phyloP scores from a whole-genome alignment of 2,329 filamentous ascomycete genomes.

The Didymella exigua region DNA sequence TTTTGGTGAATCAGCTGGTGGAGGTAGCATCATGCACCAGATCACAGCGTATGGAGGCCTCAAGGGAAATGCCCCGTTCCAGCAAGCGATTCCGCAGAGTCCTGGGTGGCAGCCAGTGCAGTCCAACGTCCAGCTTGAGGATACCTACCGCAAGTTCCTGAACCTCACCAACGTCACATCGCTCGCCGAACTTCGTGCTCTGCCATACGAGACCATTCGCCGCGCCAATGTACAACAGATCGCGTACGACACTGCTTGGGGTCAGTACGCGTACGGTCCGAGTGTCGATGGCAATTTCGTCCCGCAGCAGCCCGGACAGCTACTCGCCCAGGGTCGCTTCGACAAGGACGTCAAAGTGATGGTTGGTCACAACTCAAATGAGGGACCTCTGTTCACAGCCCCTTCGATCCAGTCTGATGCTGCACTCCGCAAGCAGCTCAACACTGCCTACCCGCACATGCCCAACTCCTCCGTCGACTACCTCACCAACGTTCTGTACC shows the following conservation, averaged over 20 bases:
- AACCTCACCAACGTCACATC: slow-evolving; percentile 41
- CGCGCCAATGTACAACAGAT: slow-evolving; percentile 45
- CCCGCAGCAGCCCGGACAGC: slow-evolving; percentile 39
- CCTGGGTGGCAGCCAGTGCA: slow-evolving; percentile 47
- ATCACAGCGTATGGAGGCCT: slow-evolving; percentile 49
- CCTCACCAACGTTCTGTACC: slow-evolving; percentile 56
- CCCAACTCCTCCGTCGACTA: slow-evolving; percentile 46
- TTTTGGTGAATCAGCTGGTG: slow-evolving; percentile 48
- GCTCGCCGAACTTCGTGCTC: slow-evolving; percentile 41
- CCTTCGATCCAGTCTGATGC: slow-evolving; percentile 44
- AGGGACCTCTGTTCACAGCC: slow-evolving; percentile 54
- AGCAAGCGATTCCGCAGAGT: slow-evolving; percentile 47
- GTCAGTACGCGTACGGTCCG: slow-evolving; percentile 42
- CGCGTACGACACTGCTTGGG: slow-evolving; percentile 40
- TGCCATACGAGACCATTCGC: slow-evolving; percentile 41
- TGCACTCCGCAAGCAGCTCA: slow-evolving; percentile 35
- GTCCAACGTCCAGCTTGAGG: slow-evolving; percentile 38
- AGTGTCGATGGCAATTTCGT: slow-evolving; percentile 44
- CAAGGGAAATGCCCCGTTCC: slow-evolving; percentile 48
- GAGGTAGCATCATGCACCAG: slow-evolving; percentile 49
- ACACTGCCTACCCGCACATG: slow-evolving; percentile 36
- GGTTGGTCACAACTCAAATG: slow-evolving; percentile 52
- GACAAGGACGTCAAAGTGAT: slow-evolving; percentile 44
- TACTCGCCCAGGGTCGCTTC: slow-evolving; percentile 47
- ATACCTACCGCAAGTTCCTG: slow-evolving; percentile 38